Evolutionary conservation across 495 filamentous ascomycete genomes (phyloP).

Genomic region (Aspergillus egyptiacus): DNA sequence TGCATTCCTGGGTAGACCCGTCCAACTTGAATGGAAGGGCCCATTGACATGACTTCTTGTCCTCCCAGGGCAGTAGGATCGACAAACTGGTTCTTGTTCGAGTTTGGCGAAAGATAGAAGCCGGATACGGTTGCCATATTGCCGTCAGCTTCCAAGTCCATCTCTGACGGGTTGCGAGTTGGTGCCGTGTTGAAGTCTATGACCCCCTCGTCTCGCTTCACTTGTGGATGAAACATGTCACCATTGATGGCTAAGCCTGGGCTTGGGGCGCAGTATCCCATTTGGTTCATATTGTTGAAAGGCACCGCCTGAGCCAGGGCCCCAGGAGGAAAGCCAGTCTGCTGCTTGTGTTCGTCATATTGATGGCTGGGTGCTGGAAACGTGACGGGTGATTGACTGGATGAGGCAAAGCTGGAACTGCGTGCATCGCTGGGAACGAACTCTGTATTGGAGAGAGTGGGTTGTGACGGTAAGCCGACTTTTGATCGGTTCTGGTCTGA

Average conservation of each 20-base stretch:
- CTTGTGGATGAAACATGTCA: conserved; percentile 42
- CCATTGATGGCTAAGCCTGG: conserved; percentile 41
- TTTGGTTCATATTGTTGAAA: conserved; percentile 52
- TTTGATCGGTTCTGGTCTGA: conserved; percentile 37
- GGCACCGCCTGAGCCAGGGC: conserved; percentile 65
- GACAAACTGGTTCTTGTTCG: conserved; percentile 48
- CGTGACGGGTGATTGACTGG: conserved; percentile 45
- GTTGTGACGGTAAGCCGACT: conserved; percentile 32
- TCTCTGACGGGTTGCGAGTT: conserved; percentile 46
- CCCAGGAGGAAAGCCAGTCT: conserved; percentile 78
- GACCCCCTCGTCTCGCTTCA: conserved; percentile 46
- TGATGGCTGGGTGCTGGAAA: conserved; percentile 82
- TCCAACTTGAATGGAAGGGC: conserved; percentile 52
- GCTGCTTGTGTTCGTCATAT: conserved; percentile 87
- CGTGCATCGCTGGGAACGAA: conserved; percentile 33
- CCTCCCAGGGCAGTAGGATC: conserved; percentile 65
- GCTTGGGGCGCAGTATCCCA: conserved; percentile 47
- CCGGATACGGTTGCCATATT: conserved; percentile 59
- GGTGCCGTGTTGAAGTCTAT: conserved; percentile 53
- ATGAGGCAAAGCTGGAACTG: conserved; percentile 38
- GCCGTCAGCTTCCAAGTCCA: conserved; percentile 46
- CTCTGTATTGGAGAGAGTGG: conserved; percentile 35
- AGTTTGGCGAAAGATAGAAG: conserved; percentile 36
- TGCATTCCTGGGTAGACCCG: conserved; percentile 88
- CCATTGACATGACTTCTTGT: conserved; percentile 43